phyloP scores from a whole-genome alignment of 1,284 basidiomycete species.

The Cryptococcus sp. region DNA sequence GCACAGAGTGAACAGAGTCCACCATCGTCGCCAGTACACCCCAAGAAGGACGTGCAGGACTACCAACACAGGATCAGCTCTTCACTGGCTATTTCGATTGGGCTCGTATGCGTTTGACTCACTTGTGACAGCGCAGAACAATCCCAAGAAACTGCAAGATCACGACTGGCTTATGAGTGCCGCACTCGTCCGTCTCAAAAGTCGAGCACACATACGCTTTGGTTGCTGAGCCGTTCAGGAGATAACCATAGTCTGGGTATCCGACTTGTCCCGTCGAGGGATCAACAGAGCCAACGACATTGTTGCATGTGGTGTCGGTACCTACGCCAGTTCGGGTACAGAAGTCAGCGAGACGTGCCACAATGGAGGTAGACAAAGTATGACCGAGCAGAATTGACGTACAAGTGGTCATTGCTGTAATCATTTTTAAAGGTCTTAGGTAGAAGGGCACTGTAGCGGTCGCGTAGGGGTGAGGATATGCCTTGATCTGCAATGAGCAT shows the following conservation, averaged over 20 bases:
- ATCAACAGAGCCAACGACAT: conserved; percentile 27
- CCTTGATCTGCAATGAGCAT: no score
- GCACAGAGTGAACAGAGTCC: conserved; percentile 35
- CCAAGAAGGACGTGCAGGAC: conserved; percentile 34
- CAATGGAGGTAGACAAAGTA: no score
- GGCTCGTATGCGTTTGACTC: neutral
- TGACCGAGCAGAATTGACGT: no score
- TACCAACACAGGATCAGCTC: neutral
- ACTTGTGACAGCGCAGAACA: neutral
- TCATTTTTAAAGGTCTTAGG: no score
- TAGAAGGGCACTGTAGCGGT: no score
- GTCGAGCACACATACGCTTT: conserved; percentile 17
- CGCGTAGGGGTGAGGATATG: no score
- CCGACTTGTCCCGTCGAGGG: conserved; percentile 21
- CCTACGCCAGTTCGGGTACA: neutral
- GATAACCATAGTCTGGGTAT: conserved; percentile 31
- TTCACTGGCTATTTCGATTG: neutral
- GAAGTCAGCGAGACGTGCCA: no score
- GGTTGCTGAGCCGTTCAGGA: conserved; percentile 12
- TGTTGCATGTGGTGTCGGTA: conserved; percentile 26
- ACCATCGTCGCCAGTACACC: conserved; percentile 32
- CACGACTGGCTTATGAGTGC: neutral
- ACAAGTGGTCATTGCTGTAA: no score
- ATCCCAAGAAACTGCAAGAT: neutral
- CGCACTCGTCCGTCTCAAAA: neutral